Percentiles rank a stretch among this genome's conserved stretches.
phyloP scores from a whole-genome alignment of 192 early-diverging fungal genomes.

The Chytriomyces sp. region DNA sequence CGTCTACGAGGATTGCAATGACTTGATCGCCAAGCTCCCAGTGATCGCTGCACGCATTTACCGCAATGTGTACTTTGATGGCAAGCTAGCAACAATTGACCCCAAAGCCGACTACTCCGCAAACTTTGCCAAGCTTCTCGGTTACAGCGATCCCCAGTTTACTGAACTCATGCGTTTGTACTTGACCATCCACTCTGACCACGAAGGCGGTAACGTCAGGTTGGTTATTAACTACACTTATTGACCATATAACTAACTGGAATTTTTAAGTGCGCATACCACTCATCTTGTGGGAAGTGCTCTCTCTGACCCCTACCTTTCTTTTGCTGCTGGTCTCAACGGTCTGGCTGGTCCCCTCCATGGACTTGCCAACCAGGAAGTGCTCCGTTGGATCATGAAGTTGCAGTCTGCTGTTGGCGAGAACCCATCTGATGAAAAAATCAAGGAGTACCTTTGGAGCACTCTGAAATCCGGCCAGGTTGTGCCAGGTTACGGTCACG shows the following conservation, averaged over 20 bases:
- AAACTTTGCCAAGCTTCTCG: conserved; percentile 93
- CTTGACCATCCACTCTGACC: conserved; percentile 99
- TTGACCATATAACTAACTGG: neutral
- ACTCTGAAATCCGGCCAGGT: conserved; percentile 96
- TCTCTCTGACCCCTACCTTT: conserved; percentile 98
- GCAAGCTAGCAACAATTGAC: conserved; percentile 87
- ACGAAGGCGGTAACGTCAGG: conserved; percentile 99
- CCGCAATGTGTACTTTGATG: conserved; percentile 98
- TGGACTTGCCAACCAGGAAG: conserved; percentile 99
- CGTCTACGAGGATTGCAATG: conserved; percentile 95
- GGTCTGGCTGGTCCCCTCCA: conserved; percentile 98
- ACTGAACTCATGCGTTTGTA: conserved; percentile 98
- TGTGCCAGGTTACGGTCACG: conserved; percentile 98
- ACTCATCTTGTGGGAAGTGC: conserved; percentile 94
- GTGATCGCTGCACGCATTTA: conserved; percentile 97
- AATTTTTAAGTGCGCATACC: conserved; percentile 86
- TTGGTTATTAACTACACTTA: conserved; percentile 15
- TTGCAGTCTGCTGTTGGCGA: conserved; percentile 86
- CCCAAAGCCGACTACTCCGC: conserved; percentile 88
- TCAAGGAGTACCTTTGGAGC: conserved; percentile 96
- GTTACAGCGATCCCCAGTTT: conserved; percentile 88
- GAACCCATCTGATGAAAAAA: conserved; percentile 85
- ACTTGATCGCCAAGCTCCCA: conserved; percentile 98
- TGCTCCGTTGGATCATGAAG: conserved; percentile 94
- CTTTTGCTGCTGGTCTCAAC: conserved; percentile 95